Conservation (phyloP, 1,284 basidiomycete genomes). For the Rhodofomes roseus region DNA sequence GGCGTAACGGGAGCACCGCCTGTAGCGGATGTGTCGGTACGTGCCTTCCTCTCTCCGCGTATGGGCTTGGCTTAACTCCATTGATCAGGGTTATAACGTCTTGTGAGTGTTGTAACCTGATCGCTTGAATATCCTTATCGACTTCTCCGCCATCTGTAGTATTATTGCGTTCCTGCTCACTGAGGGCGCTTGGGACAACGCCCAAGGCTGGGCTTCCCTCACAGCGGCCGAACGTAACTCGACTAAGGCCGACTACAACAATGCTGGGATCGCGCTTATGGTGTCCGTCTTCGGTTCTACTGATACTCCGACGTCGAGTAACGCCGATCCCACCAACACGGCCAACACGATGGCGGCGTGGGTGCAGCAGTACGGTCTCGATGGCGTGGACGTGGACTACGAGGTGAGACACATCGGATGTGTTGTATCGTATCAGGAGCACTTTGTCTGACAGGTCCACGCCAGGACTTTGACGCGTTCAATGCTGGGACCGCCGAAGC, state of each 20-base stretch:
- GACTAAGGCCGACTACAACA: conserved; percentile 21
- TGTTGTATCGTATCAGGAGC: background rate
- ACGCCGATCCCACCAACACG: conserved; percentile 34
- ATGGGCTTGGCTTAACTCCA: background rate
- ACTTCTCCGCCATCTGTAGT: background rate
- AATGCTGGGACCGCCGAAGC: conserved; percentile 37
- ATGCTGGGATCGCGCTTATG: conserved; percentile 36
- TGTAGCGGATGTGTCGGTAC: conserved; percentile 33
- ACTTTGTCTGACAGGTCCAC: background rate
- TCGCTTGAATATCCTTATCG: background rate
- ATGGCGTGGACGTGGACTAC: conserved; percentile 58
- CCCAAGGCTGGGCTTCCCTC: conserved; percentile 37
- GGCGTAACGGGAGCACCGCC: conserved; percentile 36
- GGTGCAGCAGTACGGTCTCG: conserved; percentile 44
- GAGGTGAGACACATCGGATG: conserved; percentile 33
- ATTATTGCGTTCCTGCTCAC: conserved; percentile 16
- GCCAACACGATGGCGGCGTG: conserved; percentile 46
- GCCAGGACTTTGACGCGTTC: conserved; percentile 47
- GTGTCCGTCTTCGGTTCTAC: conserved; percentile 49
- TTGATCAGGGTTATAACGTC: conserved; percentile 40
- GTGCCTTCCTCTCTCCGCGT: conserved; percentile 7
- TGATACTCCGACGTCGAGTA: conserved; percentile 44
- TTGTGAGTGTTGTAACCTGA: conserved; percentile 30
- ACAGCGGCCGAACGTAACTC: conserved; percentile 29
- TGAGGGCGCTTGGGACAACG: conserved; percentile 42